Base-by-base conservation (phyloP, 768 basidiomycete genomes). In the Calocera viscosa region DNA sequence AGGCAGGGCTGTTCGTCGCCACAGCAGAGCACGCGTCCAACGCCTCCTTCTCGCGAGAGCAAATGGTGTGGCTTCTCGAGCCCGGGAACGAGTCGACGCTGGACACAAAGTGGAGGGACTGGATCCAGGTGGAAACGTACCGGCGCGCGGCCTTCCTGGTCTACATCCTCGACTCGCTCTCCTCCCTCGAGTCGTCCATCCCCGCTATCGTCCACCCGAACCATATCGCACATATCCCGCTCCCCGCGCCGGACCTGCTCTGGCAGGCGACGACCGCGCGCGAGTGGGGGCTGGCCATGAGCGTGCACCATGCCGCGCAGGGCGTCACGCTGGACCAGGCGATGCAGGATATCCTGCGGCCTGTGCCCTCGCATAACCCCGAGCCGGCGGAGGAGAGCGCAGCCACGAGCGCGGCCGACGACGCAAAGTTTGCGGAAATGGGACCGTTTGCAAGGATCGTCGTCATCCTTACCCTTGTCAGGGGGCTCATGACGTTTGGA, bases 141-240 rank as follows among this genome's bases (percentile, higher is more conserved):
- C 72, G 78, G 8, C 70, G 78, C 49, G 75, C 74, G 12, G 75
- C 72, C 16, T 77, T 68, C 63, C 69, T 78, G 16, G 70, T 79
- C 16, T 79, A 75, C 65, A 71, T 76, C 43, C 75, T 78, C 65
- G 78, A 79, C 65, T 76, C 76, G 1, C 67, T 79, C 30, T 75
- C 75, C 16, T 72, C 73, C 7, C 68, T 79, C 64, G 78, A 79
- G 65, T 71, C 75, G 38, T 74, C 73, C 38, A 72, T 73, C 64
- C 73, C 71, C 12, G 72, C 73, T 24, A 71, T 72, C 60, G 69
- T 78, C 1, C 64, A 69, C 3, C 67, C 75, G 0, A 69, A 67
- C 63, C 77, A 78, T 39, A 26, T 77, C 0, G 70, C 73, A 16
- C 65, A 71, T 35, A 63, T 79, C 47, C 78, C 77, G 0, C 71